Base-by-base conservation (phyloP, 1,284 basidiomycete species). In the Quambalaria eucalypti region DNA sequence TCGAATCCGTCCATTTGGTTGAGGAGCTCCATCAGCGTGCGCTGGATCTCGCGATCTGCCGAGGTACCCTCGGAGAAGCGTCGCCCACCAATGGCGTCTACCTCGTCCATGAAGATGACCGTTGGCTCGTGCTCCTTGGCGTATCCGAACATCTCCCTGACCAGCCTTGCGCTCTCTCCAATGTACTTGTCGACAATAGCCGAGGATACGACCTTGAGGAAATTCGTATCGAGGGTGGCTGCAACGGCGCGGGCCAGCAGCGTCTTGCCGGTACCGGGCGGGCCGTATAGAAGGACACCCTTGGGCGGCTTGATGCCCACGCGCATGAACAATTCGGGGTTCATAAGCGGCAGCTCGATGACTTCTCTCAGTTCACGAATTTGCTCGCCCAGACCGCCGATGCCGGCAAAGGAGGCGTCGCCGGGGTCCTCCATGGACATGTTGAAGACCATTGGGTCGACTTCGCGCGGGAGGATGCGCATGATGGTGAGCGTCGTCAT, bases 1-100 rank as follows among this genome's bases (percentile, higher is more conserved):
- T 98, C 95, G 79, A 99, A 98, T 29, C 95, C 95, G 76, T 99
- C 95, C 90, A 99, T 95, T 78, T 98, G 93, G 76, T 98, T 98
- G 47, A 99, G 82, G 30, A 99, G 81, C 88, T 99, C 95, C 95
- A 98, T 98, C 38, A 99, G 78, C 23, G 95, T 99, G 65, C 95
- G 82, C 78, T 99, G 95, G 64, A 99, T 98, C 79, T 98, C 95
- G 69, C 95, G 86, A 79, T 98, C 95, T 12, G 93, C 95, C 76
- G 87, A 90, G 2, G 93, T 98, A 33, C 95, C 95, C 78, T 98
- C 95, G n/a, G 86, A 88, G 80, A 98, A 98, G 55, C 93, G 82
- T 65, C 95, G 82, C 2, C 73, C 73, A n/a, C 73, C 73, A 48
- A 75, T 73, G 6, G 73, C 73, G 46, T 75, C 73, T 69, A 98